A percentile compares a stretch with the other conserved stretches of the same genome.
Conservation (phyloP, 2,329 filamentous ascomycete species). For the Pseudophaeomoniella oleicola region DNA sequence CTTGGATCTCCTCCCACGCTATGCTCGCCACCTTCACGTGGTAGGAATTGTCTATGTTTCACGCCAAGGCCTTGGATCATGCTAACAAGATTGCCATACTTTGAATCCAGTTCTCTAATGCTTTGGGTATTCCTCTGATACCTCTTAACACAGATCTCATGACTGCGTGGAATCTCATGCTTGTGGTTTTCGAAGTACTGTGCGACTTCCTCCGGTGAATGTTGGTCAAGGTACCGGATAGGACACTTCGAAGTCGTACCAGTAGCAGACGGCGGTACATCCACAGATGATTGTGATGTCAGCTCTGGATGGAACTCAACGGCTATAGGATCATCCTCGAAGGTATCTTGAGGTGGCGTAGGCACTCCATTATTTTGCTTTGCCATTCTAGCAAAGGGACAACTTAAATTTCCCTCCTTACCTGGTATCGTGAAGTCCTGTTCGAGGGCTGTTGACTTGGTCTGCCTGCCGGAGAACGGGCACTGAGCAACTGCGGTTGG, state of each 20-base stretch:
- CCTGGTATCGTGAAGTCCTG: slow-evolving; percentile 83
- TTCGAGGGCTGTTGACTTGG: slow-evolving; percentile 55
- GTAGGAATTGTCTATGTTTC: slow-evolving; percentile 78
- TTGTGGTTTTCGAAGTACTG: slow-evolving; percentile 91
- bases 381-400: slow-evolving; percentile 55
- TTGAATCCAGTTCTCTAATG: slow-evolving; percentile 78
- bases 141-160: slow-evolving; percentile 79
- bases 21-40: slow-evolving; percentile 26
- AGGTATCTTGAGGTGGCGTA: slow-evolving; percentile 32
- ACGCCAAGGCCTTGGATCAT: slow-evolving; percentile 87
- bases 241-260: slow-evolving; percentile 59
- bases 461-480: slow-evolving; percentile 35
- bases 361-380: slow-evolving; percentile 24
- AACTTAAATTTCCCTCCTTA: slow-evolving; percentile 62
- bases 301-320: slow-evolving; percentile 26
- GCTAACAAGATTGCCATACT: slow-evolving; percentile 80
- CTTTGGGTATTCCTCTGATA: slow-evolving; percentile 80
- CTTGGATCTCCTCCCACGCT: slow-evolving; percentile 14
- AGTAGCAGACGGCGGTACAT: slow-evolving; percentile 33
- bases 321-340: slow-evolving; percentile 44
- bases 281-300: slow-evolving; percentile 32
- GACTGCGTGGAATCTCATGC: slow-evolving; percentile 83
- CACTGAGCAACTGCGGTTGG: slow-evolving; percentile 20
- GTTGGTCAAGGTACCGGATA: slow-evolving; percentile 82
- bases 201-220: slow-evolving; percentile 84